Conservation (phyloP, 169 alveolate species). For the Eimeria acervulina region DNA sequence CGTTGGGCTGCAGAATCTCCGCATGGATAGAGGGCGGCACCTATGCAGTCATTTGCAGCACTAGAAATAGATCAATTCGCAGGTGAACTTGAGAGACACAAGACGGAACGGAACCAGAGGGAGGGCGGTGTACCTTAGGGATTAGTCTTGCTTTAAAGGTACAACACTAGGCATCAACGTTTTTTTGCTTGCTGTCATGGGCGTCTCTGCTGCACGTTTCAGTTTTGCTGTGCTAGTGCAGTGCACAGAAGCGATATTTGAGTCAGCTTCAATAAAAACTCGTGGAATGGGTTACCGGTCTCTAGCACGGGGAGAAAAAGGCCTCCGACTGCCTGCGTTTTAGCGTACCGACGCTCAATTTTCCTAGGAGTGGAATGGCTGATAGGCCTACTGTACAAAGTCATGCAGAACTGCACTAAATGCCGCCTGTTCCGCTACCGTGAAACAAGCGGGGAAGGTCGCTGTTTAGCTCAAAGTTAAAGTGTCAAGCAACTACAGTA, state of each 20-base stretch:
- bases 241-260: background rate
- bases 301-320: too few relatives aligned
- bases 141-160: background rate
- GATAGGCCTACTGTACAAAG: background rate
- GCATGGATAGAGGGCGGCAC: background rate
- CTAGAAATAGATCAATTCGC: background rate
- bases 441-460: background rate
- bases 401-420: background rate
- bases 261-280: background rate
- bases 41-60: background rate
- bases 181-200: background rate
- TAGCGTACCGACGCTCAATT: background rate
- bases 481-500: background rate
- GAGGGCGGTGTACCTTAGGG: background rate
- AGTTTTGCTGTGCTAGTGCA: background rate
- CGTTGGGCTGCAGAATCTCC: too few relatives aligned
- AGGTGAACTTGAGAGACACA: background rate
- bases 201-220: background rate
- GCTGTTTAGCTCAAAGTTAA: background rate
- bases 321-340: background rate
- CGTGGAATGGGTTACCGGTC: too few relatives aligned
- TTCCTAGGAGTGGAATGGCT: background rate
- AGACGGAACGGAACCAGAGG: background rate
- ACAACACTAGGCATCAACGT: background rate
- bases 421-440: background rate